These are phyloP conservation scores for Tetrapisispora pingtungensis DNA, from an alignment of 805 yeast genomes.

Conservation along the genomic window DNA sequence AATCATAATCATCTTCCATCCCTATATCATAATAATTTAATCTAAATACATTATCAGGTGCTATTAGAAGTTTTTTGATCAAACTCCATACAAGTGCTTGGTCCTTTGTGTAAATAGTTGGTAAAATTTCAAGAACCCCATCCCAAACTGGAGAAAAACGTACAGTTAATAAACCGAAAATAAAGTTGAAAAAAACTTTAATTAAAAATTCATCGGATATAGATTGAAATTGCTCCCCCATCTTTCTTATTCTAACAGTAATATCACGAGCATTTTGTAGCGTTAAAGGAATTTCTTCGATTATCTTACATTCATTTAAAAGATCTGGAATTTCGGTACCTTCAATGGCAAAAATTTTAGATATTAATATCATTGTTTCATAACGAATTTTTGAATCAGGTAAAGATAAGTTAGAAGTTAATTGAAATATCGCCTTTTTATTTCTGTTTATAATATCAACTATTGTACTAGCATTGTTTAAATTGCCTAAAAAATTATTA, in stretches of 20 bases:
- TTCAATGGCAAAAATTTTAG: constrained; percentile 14
- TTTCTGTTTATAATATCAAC: background rate
- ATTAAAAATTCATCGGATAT: constrained; percentile 11
- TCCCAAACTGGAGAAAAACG: constrained; percentile 82
- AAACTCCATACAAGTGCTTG: constrained; percentile 47
- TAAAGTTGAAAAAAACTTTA: constrained; percentile 32
- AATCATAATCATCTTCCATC: constrained; percentile 5
- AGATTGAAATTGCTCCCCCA: constrained; percentile 37
- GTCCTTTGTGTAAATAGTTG: constrained; percentile 35
- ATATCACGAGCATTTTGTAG: constrained; percentile 66
- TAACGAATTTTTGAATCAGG: constrained; percentile 45
- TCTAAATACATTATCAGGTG: constrained; percentile 12
- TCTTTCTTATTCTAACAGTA: constrained; percentile 51
- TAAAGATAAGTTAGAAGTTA: constrained; percentile 33
- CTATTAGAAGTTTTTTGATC: constrained; percentile 30
- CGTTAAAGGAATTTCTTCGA: constrained; percentile 68
- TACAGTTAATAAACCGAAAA: constrained; percentile 63
- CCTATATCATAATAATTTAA: constrained; percentile 14
- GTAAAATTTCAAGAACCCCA: constrained; percentile 54
- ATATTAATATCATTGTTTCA: constrained; percentile 41
- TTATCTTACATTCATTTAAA: constrained; percentile 41
- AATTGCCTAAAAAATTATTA: constrained; percentile 10
- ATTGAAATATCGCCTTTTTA: background rate
- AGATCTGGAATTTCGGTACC: constrained; percentile 31
- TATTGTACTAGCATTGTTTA: background rate